A percentile compares a stretch with the other conserved stretches of the same genome.
These are phyloP conservation scores for Aspergillus novofumigatus DNA, from an alignment of 2,329 filamentous ascomycete genomes.

Conservation along the genomic window DNA sequence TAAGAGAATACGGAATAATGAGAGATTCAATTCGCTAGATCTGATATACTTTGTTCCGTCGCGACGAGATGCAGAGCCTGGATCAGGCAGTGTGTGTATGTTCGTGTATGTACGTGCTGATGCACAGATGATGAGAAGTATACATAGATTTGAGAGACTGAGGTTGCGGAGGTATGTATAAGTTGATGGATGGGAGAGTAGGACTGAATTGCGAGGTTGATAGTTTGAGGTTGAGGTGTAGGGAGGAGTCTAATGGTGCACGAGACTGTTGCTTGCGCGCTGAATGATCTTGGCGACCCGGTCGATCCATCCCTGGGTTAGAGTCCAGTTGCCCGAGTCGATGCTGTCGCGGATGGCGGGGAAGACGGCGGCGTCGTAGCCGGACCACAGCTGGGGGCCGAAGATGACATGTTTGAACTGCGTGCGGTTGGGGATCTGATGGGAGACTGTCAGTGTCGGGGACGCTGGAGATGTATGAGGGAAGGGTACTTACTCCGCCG, in stretches of 20 bases:
- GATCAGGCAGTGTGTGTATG: neutral
- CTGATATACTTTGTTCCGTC: neutral
- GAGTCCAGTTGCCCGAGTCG: conserved; percentile 64
- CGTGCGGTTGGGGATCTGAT: conserved; percentile 72
- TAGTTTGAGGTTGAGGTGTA: neutral
- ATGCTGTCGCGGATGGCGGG: conserved; percentile 82
- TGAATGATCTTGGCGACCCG: conserved; percentile 67
- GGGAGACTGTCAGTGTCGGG: neutral
- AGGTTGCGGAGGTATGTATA: neutral
- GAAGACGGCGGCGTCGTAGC: conserved; percentile 65
- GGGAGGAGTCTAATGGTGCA: conserved; percentile 26
- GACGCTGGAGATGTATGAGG: neutral
- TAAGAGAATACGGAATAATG: neutral
- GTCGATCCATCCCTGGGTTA: conserved; percentile 64
- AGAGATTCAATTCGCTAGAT: neutral
- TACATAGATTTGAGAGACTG: neutral
- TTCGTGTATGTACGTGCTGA: neutral
- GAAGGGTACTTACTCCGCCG: conserved; percentile 63
- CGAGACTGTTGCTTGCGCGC: conserved; percentile 53
- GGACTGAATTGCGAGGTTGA: neutral
- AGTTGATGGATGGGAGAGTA: neutral
- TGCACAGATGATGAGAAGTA: neutral
- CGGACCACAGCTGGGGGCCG: conserved; percentile 74
- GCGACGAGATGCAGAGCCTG: neutral
- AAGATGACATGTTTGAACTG: conserved; percentile 95